phyloP scores from a whole-genome alignment of 495 filamentous ascomycete species.

The Parathielavia hyrcaniae region DNA sequence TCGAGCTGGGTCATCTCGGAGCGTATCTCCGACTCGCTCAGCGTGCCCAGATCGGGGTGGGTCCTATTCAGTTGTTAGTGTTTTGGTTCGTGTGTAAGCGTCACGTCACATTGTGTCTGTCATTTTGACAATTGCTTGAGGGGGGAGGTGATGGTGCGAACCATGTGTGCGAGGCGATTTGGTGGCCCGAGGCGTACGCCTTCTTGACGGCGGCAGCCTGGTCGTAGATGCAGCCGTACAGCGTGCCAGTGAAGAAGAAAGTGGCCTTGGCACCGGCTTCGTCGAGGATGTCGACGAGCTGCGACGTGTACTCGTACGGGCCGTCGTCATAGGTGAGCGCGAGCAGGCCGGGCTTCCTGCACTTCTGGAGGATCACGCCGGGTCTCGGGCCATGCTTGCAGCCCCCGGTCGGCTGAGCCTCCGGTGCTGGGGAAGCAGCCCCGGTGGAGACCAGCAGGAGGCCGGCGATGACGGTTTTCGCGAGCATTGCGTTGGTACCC shows the following conservation, averaged over 20 bases:
- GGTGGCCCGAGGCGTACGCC: conserved; percentile 45
- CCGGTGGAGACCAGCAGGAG: conserved; percentile 29
- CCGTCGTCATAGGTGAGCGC: conserved; percentile 68
- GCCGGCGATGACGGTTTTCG: conserved; percentile 25
- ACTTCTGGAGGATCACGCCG: conserved; percentile 40
- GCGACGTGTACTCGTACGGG: conserved; percentile 58
- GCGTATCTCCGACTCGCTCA: conserved; percentile 37
- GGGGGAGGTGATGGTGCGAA: conserved; percentile 11
- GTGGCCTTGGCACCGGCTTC: conserved; percentile 54
- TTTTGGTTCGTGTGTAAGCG: too few species aligned
- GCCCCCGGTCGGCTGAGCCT: conserved; percentile 33
- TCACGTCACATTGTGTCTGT: too few species aligned
- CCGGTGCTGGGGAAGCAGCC: conserved; percentile 29
- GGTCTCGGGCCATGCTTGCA: conserved; percentile 35
- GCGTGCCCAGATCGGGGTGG: conserved; percentile 41
- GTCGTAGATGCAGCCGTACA: conserved; percentile 53
- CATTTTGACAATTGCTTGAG: too few species aligned
- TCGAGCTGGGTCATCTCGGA: conserved; percentile 48
- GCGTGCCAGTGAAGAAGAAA: conserved; percentile 52
- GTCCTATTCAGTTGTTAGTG: conserved; percentile 34
- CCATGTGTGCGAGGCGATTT: conserved; percentile 50
- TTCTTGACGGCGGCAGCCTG: conserved; percentile 44
- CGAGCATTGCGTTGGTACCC: conserved; percentile 28
- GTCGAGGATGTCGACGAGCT: conserved; percentile 61
- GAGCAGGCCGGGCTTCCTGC: conserved; percentile 38